Conservation (phyloP, 768 basidiomycete genomes). For the Trametes maxima region DNA sequence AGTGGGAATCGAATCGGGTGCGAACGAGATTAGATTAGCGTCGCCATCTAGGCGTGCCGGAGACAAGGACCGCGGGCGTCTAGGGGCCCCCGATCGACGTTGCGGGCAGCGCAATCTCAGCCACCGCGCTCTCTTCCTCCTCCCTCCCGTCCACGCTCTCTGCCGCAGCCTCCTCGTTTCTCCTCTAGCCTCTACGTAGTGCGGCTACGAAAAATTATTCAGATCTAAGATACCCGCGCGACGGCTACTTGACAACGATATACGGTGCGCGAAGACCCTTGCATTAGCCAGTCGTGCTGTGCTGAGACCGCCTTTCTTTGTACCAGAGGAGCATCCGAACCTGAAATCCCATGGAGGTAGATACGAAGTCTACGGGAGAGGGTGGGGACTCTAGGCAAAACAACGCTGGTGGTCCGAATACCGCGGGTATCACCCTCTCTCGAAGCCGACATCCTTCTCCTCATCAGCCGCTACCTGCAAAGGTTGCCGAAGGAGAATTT, state of each 20-base stretch:
- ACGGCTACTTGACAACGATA: no score
- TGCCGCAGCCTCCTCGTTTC: not conserved
- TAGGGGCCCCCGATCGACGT: slow-evolving; percentile 8
- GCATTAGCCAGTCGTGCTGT: not conserved
- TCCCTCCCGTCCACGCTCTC: not conserved
- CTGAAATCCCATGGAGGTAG: not conserved
- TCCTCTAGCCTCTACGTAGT: not conserved
- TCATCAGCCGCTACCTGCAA: not conserved
- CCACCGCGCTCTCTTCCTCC: slow-evolving; percentile 10
- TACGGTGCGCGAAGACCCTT: not conserved
- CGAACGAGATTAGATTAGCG: slow-evolving; percentile 1
- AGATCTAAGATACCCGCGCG: not conserved
- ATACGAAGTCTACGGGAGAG: no score
- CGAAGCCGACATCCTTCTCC: slow-evolving; percentile 7
- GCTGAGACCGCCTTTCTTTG: slow-evolving; percentile 5
- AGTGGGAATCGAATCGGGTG: not conserved
- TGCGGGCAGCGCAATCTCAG: slow-evolving; percentile 16
- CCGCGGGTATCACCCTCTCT: not conserved
- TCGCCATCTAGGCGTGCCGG: not conserved
- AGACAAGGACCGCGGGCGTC: slow-evolving; percentile 5
- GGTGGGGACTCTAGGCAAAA: no score
- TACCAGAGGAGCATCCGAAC: not conserved
- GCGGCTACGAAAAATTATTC: not conserved
- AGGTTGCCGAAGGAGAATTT: not conserved
- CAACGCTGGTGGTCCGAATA: no score